Conservation (phyloP, 305 asterid species). For the Vinca major region DNA sequence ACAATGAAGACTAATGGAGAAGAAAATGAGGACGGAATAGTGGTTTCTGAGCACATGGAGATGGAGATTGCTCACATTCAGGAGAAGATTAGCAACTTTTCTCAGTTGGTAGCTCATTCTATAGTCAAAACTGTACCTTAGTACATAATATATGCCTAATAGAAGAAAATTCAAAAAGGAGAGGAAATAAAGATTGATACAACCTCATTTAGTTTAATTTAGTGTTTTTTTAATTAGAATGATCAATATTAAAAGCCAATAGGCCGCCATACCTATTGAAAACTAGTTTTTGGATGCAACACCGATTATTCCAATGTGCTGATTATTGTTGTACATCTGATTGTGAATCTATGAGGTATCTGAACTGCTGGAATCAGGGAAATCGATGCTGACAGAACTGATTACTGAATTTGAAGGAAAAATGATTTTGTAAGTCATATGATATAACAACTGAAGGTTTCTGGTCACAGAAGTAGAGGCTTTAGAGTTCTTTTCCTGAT, state of each 20-base stretch:
- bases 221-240: not conserved
- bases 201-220: not conserved
- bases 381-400: constrained; percentile 72
- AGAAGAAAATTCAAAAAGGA: not conserved
- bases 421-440: constrained; percentile 53
- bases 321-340: constrained; percentile 16
- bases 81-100: constrained; percentile 61
- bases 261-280: not conserved
- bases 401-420: constrained; percentile 73
- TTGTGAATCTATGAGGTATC: constrained; percentile 47
- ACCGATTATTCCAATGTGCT: not conserved
- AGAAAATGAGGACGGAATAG: constrained; percentile 35
- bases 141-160: too few species aligned
- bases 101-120: constrained; percentile 51
- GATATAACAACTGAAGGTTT: constrained; percentile 2
- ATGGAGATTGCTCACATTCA: constrained; percentile 66
- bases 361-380: constrained; percentile 84
- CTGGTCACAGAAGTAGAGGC: constrained; percentile 10
- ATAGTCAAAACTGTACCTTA: not conserved
- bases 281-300: not conserved
- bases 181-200: not conserved
- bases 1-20: constrained; percentile 34
- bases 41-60: constrained; percentile 57
- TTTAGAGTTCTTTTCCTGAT: constrained; percentile 15
- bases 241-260: not conserved